Percentiles rank a stretch among this genome's conserved stretches.
These are phyloP conservation scores for Pseudoperonospora humuli DNA, from an alignment of 352 stramenopile species.

Conservation along the genomic window DNA sequence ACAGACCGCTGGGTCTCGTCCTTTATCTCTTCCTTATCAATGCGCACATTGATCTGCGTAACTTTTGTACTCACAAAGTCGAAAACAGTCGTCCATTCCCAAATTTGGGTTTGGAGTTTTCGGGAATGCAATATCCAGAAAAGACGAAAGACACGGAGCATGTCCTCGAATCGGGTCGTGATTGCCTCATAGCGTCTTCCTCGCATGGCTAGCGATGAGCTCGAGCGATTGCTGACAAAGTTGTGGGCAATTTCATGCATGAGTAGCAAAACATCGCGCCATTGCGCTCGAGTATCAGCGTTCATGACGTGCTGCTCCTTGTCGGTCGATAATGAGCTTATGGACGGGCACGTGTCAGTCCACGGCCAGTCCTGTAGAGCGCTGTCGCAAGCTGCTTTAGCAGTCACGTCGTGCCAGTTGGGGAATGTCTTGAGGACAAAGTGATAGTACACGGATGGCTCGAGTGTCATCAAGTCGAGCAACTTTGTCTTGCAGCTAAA, in stretches of 20 bases:
- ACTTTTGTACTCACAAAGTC: slow-evolving; percentile 22
- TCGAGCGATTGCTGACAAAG: neutral
- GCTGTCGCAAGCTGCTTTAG: slow-evolving; percentile 30
- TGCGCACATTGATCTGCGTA: slow-evolving; percentile 19
- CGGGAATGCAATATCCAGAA: slow-evolving; percentile 37
- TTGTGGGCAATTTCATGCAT: slow-evolving; percentile 11
- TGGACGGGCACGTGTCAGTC: slow-evolving; percentile 1
- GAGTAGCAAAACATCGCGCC: slow-evolving; percentile 20
- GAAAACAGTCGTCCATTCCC: slow-evolving; percentile 9
- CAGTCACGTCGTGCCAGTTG: slow-evolving; percentile 25
- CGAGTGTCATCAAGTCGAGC: slow-evolving; percentile 27
- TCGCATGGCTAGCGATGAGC: slow-evolving; percentile 3
- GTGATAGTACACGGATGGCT: slow-evolving; percentile 42
- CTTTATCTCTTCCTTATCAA: slow-evolving; percentile 31
- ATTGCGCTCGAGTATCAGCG: slow-evolving; percentile 1
- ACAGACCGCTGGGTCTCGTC: slow-evolving; percentile 30
- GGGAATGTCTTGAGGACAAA: slow-evolving; percentile 38
- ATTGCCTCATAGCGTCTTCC: slow-evolving; percentile 20
- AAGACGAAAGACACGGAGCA: slow-evolving; percentile 34
- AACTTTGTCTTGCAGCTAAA: slow-evolving; percentile 25
- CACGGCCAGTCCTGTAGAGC: slow-evolving; percentile 19
- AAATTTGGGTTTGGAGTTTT: slow-evolving; percentile 20
- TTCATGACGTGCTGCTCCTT: no score
- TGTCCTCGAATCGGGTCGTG: slow-evolving; percentile 38
- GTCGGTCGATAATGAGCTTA: neutral